Evolutionary conservation across 192 early-diverging fungal genomes (phyloP).

Genomic region (Backusella luteola): DNA sequence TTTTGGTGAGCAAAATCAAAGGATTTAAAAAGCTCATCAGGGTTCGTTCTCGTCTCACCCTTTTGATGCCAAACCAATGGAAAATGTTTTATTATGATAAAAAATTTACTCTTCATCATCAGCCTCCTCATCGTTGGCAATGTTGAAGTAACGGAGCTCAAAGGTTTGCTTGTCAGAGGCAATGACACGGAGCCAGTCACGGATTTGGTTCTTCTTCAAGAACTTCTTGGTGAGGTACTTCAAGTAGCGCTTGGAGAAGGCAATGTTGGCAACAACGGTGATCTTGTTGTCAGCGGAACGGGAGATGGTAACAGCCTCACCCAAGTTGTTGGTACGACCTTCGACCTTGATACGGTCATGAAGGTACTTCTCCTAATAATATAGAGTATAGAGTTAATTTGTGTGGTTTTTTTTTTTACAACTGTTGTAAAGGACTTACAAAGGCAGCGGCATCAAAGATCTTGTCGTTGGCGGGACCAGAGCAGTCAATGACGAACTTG

Average conservation of each 20-base stretch:
- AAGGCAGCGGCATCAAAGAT: constrained; percentile 97
- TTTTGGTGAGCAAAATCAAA: constrained; percentile 6
- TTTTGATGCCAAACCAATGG: constrained; percentile 2
- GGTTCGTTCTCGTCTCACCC: constrained; percentile 44
- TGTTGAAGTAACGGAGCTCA: constrained; percentile 95
- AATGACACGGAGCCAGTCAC: constrained; percentile 98
- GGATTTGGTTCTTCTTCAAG: constrained; percentile 98
- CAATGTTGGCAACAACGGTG: constrained; percentile 71
- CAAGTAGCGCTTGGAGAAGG: constrained; percentile 97
- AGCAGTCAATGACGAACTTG: constrained; percentile 93
- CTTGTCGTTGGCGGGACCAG: constrained; percentile 88
- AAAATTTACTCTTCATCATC: constrained; percentile 64
- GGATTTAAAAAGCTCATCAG: constrained; percentile 24
- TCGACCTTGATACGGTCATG: constrained; percentile 98
- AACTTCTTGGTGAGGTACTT: constrained; percentile 99
- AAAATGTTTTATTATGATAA: constrained; percentile 11
- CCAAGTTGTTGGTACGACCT: constrained; percentile 95
- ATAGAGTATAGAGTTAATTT: background rate
- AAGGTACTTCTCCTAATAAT: constrained; percentile 88
- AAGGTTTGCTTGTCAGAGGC: constrained; percentile 84
- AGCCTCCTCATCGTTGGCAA: constrained; percentile 71
- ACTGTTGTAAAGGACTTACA: constrained; percentile 43
- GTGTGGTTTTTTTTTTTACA: no score
- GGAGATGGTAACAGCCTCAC: constrained; percentile 79
- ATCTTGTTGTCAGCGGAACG: constrained; percentile 71